Conservation (phyloP, 208 protist species). For the Leishmania mexicana region DNA sequence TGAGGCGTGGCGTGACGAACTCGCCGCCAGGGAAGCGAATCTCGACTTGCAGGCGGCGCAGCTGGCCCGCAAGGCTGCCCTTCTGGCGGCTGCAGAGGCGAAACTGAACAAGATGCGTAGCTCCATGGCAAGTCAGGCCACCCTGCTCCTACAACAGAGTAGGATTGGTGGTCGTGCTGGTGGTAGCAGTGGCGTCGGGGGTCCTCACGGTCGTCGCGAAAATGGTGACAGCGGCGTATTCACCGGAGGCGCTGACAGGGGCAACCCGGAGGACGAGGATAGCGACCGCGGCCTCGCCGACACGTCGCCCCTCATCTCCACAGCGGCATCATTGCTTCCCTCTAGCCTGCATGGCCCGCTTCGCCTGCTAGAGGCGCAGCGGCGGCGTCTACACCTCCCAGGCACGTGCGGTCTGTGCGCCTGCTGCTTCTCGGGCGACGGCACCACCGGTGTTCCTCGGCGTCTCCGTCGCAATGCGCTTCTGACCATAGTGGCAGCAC, state of each 20-base stretch:
- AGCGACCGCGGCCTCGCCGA: conserved; percentile 12
- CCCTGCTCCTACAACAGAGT: conserved; percentile 38
- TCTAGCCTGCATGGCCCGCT: conserved; percentile 23
- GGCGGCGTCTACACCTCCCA: conserved; percentile 25
- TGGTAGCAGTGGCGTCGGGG: conserved; percentile 4
- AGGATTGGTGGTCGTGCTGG: not conserved
- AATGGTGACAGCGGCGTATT: conserved; percentile 1
- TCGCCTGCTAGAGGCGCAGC: conserved; percentile 14
- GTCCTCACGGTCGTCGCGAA: not conserved
- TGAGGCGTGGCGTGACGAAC: conserved; percentile 25
- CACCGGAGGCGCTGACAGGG: not conserved
- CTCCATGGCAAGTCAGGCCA: conserved; percentile 70
- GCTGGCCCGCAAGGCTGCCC: conserved; percentile 38
- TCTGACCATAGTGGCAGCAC: conserved; percentile 9
- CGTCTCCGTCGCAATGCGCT: conserved; percentile 12
- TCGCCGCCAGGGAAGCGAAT: conserved; percentile 18
- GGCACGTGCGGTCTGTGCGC: conserved; percentile 17
- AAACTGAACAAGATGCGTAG: conserved; percentile 64
- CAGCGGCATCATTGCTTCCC: conserved; percentile 25
- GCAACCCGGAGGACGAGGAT: not conserved
- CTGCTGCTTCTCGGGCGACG: conserved; percentile 25
- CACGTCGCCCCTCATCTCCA: conserved; percentile 24
- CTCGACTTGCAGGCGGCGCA: conserved; percentile 26
- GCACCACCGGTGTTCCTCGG: conserved; percentile 10
- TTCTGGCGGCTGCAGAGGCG: conserved; percentile 50